Base-by-base conservation (phyloP, 2,329 filamentous ascomycete species). In the Fusarium sp. region DNA sequence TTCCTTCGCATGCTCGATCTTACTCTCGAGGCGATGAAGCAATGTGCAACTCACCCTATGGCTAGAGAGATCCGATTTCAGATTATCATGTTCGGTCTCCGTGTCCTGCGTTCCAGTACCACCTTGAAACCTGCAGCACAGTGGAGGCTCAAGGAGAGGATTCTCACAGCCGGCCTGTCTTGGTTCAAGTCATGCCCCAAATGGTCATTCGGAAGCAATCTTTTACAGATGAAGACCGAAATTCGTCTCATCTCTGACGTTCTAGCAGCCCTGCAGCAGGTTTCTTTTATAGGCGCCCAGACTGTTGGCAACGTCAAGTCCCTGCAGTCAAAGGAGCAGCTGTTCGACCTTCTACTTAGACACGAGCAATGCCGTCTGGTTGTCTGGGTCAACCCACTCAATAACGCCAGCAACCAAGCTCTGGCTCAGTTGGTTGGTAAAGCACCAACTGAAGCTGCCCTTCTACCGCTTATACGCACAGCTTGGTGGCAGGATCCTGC, bases 191-290 rank as follows among this genome's bases (percentile, higher is more conserved):
- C 90, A 69, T 83, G 92, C 7, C 93, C 94, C 15, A 88, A 89
- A 70, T 99, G 96, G 95, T 97, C 96, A 0, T 98, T 96, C 78
- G 96, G 96, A 57, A 96, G 95, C 73, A 99, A 97, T 76, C 87
- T 92, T 48, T 82, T 99, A 17, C 96, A 99, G 76, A 84, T 98
- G 51, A 98, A 97, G 82, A 95, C 96, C 0, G 96, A 99, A 79
- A 88, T 93, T 33, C 91, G 91, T 69, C 82, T 97, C 19, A 85
- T 98, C 39, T 85, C 86, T 8, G 94, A 97, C 75, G 89, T 97
- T 35, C 82, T 90, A 48, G 77, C 80, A 13, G 87, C 89, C 15
- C 80, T 99, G 64, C 88, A 89, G 65, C 84, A 82, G 4, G 85
- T 94, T 13, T 83, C 87, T 1, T 83, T 82, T 61, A 87, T 92